Conservation (phyloP, 1,284 basidiomycete genomes). For the Puccinia novopanici region DNA sequence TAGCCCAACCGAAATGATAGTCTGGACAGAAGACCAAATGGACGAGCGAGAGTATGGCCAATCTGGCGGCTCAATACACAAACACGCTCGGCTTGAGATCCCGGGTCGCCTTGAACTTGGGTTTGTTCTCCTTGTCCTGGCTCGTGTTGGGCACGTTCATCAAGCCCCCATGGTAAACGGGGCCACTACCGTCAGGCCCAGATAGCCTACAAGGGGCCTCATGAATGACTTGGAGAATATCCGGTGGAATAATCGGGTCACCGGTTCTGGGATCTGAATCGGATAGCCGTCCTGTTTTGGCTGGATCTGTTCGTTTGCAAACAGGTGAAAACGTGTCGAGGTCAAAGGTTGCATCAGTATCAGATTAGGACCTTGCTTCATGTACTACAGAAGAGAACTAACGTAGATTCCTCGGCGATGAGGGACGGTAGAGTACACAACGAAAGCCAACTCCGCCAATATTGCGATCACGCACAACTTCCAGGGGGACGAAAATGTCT, state of each 20-base stretch:
- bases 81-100: slow-evolving; percentile 43
- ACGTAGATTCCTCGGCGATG: slow-evolving; percentile 2
- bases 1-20: slow-evolving; percentile 42
- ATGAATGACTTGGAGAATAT: slow-evolving; percentile 30
- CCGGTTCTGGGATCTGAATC: neutral
- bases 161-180: slow-evolving; percentile 33
- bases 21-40: slow-evolving; percentile 35
- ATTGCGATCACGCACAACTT: slow-evolving; percentile 34
- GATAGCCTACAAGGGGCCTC: slow-evolving; percentile 6
- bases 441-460: slow-evolving; percentile 43
- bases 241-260: slow-evolving; percentile 22
- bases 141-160: slow-evolving; percentile 32
- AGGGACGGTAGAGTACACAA: slow-evolving; percentile 39
- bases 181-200: slow-evolving; percentile 14
- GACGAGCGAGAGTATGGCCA: slow-evolving; percentile 16
- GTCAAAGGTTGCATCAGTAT: neutral
- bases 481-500: slow-evolving; percentile 44
- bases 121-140: neutral
- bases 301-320: neutral
- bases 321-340: neutral
- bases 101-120: neutral
- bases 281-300: neutral
- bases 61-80: slow-evolving; percentile 24
- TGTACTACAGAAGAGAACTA: neutral
- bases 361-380: neutral